Percentiles rank a stretch among this genome's conserved stretches.
phyloP scores from a whole-genome alignment of 441 rosid species.

The Jatropha podagrica region DNA sequence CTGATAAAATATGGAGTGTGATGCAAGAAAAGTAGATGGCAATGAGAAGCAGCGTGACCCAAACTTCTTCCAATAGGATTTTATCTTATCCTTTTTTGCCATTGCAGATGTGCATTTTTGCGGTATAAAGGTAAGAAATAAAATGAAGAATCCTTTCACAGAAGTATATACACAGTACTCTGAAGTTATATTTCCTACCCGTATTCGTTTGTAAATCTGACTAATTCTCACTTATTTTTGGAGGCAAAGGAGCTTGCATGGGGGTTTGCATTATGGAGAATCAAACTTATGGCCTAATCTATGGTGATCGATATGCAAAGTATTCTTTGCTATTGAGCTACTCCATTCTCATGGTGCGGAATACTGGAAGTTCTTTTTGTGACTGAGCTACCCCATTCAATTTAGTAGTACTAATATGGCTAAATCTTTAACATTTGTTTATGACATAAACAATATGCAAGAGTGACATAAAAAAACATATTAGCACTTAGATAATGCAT shows the following conservation, averaged over 20 bases:
- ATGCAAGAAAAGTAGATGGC: constrained; percentile 16
- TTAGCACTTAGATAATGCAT: constrained; percentile 22
- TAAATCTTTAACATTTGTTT: constrained; percentile 6
- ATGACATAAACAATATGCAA: constrained; percentile 1
- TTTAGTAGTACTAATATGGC: not conserved
- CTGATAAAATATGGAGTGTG: not conserved
- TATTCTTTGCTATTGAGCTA: too few relatives aligned
- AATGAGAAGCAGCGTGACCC: not conserved
- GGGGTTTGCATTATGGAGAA: too few relatives aligned
- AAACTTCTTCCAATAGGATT: not conserved
- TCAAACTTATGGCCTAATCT: too few relatives aligned
- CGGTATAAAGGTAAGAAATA: not conserved
- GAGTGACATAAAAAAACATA: constrained; percentile 17
- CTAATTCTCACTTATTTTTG: too few relatives aligned
- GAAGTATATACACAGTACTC: too few relatives aligned
- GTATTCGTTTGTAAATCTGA: too few relatives aligned
- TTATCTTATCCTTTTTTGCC: not conserved
- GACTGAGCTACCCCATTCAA: too few relatives aligned
- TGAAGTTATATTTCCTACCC: too few relatives aligned
- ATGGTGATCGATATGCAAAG: too few relatives aligned
- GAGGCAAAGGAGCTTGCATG: too few relatives aligned
- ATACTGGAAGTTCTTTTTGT: too few relatives aligned
- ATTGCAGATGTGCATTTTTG: constrained; percentile 11
- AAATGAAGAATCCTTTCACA: not conserved
- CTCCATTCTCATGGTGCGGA: too few relatives aligned